Evolutionary conservation across 176 grass and related monocot species (phyloP), one percentile per base, ranked within the genome.

Genomic region (Eragrostis nindensis): DNA sequence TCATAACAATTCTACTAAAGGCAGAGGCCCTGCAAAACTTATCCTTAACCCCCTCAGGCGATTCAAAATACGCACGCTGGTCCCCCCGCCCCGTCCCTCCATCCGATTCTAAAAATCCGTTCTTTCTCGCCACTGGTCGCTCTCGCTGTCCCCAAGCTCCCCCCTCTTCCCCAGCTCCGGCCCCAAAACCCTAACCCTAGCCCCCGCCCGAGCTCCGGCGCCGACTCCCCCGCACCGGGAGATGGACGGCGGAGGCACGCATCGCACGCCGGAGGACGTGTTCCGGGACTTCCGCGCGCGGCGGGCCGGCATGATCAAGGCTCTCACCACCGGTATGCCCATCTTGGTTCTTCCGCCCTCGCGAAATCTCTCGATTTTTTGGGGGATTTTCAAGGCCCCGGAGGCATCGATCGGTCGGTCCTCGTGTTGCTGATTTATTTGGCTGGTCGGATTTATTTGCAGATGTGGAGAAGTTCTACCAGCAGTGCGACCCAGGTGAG

Each of bases 381-480:
- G 44, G 19, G 4, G 46, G 68, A 7, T 8, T 49, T 52, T 0
- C 27, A 45, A 45, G 70, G 60, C 22, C 43, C 61, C 27, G 71
- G 21, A 47, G 38, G 11, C 39, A 60, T 39, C 56, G 60, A 39
- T 78, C 8, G 38, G 61, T 67, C 67, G 17, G 71, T 61, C 80
- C 30, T 19, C 21, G 61, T 29, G 30, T 29, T 50, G 80, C 79
- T 90, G 66, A 68, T 65, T 88, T 19, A 7, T 12, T 59, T 27
- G 5, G 3, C 75, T 67, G 18, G 64, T 66, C 50, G 52, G 6
- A 61, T 27, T 61, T 22, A 80, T 69, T 90, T 92, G 84, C 87
- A 95, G 93, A 95, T 75, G 90, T 95, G 42, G 93, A 95, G 84
- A 95, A 92, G 90, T 95, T 95, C 78, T 88, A 92, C 80, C 87